Evolutionary conservation across 225 moss, liverwort and hornwort genomes (phyloP).

Genomic region (Antitrichia curtipendula): DNA sequence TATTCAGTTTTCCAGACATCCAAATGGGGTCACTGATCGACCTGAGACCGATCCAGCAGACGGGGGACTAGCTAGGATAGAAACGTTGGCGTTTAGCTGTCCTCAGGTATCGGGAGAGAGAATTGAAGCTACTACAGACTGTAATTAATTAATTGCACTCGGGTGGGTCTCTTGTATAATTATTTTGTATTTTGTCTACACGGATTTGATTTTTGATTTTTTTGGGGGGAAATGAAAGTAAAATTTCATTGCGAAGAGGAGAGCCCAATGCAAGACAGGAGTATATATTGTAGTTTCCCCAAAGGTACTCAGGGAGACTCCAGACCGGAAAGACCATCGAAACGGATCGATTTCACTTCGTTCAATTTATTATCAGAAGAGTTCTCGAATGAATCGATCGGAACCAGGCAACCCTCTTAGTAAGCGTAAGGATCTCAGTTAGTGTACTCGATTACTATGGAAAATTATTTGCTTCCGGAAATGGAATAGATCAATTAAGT

Average conservation of each 20-base stretch:
- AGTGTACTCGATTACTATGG: neutral
- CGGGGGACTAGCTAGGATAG: neutral
- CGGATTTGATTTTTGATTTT: no score
- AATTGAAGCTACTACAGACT: no score
- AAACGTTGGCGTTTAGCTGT: neutral
- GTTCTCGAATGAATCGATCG: neutral
- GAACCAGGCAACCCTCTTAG: neutral
- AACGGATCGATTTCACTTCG: neutral
- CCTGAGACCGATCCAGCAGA: neutral
- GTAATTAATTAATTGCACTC: neutral
- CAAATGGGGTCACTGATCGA: neutral
- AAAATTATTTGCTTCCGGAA: neutral
- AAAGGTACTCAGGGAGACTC: neutral
- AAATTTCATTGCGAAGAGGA: neutral
- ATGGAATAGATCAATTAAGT: neutral
- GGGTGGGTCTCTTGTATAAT: neutral
- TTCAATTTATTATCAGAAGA: neutral
- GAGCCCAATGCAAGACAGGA: neutral
- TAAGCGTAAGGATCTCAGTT: neutral
- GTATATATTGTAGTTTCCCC: neutral
- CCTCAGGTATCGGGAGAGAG: neutral
- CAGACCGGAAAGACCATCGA: neutral
- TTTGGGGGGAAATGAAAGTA: neutral
- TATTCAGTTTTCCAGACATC: neutral
- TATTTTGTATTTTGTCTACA: no score